phyloP scores from a whole-genome alignment of 768 basidiomycete species.

The Baorangia bicolor region DNA sequence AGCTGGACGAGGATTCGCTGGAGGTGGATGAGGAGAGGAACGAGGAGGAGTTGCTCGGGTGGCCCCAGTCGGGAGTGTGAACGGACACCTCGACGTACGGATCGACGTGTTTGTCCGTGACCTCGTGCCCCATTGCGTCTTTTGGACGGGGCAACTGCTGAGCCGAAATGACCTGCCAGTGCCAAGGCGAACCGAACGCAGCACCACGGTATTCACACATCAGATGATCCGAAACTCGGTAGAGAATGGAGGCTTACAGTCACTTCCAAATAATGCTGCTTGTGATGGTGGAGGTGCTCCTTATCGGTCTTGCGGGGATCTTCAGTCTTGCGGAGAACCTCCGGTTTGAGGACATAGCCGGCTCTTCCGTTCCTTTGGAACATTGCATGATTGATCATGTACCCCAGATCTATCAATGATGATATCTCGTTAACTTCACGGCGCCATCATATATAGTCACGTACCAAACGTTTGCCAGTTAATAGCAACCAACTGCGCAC shows the following conservation, averaged over 20 bases:
- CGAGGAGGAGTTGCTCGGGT: conserved; percentile 21
- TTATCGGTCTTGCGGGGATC: conserved; percentile 54
- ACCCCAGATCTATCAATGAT: conserved; percentile 69
- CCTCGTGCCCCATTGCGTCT: conserved; percentile 60
- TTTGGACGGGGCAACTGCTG: conserved; percentile 83
- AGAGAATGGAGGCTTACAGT: conserved; percentile 42
- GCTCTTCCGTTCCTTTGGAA: conserved; percentile 87
- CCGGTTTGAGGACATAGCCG: conserved; percentile 90
- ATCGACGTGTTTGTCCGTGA: conserved; percentile 57
- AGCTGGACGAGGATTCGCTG: background rate
- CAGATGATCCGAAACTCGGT: background rate
- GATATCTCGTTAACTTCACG: background rate
- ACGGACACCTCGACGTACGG: conserved; percentile 83
- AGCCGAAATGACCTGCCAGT: conserved; percentile 70
- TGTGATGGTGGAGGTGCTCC: conserved; percentile 50
- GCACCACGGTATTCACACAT: background rate
- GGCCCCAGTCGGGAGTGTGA: conserved; percentile 70
- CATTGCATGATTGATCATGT: conserved; percentile 94
- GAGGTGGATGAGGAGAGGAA: conserved; percentile 9
- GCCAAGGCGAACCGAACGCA: background rate
- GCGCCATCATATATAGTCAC: conserved; percentile 26
- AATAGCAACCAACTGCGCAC: conserved; percentile 86
- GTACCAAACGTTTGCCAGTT: conserved; percentile 97
- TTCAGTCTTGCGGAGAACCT: conserved; percentile 62
- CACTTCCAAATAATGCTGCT: conserved; percentile 62